phyloP scores from a whole-genome alignment of 768 basidiomycete species.

The Russula abietina region DNA sequence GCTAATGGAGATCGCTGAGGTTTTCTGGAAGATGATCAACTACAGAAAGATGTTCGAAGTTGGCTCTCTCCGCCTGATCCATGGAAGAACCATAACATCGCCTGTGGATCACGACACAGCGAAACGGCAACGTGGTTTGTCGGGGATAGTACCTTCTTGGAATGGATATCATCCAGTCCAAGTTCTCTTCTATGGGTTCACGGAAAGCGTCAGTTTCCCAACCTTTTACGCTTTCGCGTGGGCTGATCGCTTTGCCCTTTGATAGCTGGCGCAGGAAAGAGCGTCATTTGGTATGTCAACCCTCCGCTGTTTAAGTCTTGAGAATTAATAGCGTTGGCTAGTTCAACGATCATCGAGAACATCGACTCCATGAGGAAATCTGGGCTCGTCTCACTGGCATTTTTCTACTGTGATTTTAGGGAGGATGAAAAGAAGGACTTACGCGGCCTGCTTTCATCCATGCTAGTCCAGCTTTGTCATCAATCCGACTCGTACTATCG shows the following conservation, averaged over 20 bases:
- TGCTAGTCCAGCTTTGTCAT: background rate
- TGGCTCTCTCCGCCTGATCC: slow-evolving; percentile 6
- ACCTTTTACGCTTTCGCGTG: too few species aligned
- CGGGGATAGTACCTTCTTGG: background rate
- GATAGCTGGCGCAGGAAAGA: background rate
- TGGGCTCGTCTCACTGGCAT: background rate
- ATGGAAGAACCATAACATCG: background rate
- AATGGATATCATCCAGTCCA: background rate
- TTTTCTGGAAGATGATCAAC: background rate
- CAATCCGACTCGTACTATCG: background rate
- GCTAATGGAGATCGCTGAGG: background rate
- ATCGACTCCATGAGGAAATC: background rate
- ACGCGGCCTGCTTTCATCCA: background rate
- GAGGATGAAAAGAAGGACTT: background rate
- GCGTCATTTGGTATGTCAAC: background rate
- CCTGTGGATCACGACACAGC: background rate
- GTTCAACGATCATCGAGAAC: background rate
- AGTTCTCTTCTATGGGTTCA: background rate
- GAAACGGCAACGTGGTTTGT: background rate
- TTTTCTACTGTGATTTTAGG: background rate
- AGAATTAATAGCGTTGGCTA: background rate
- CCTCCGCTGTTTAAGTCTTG: background rate
- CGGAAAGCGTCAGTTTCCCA: background rate
- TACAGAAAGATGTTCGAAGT: background rate
- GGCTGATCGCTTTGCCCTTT: background rate